These are phyloP conservation scores for Barnettozyma siamensis DNA, from an alignment of 805 yeast species.

Conservation along the genomic window DNA sequence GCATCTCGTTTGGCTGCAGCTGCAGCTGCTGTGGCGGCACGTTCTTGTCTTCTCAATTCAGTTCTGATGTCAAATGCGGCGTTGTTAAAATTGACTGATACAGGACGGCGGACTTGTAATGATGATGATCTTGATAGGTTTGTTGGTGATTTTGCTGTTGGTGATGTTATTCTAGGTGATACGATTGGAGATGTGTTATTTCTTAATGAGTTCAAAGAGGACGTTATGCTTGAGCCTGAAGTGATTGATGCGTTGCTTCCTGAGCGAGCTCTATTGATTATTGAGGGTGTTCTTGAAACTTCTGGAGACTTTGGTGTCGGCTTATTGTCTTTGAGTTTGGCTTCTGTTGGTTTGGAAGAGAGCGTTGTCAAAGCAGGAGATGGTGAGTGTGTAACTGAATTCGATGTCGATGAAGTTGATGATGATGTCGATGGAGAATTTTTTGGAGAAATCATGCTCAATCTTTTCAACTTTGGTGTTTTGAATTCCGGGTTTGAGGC, in stretches of 20 bases:
- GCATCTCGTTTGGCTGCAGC: no score
- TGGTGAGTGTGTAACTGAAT: neutral
- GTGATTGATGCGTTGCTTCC: constrained; percentile 13
- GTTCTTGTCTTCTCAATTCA: constrained; percentile 22
- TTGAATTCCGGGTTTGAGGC: neutral
- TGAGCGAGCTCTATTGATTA: constrained; percentile 12
- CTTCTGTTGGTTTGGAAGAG: constrained; percentile 1
- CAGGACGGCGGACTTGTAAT: constrained; percentile 6
- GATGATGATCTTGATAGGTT: constrained; percentile 3
- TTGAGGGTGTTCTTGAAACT: constrained; percentile 13
- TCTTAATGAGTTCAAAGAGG: constrained; percentile 3
- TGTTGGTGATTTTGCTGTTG: constrained; percentile 12
- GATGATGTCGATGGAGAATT: neutral
- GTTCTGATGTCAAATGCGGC: constrained; percentile 26
- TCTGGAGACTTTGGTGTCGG: neutral
- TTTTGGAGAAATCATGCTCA: constrained; percentile 3
- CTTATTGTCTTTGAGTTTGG: constrained; percentile 3
- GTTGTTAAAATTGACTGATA: constrained; percentile 9
- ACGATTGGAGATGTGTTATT: constrained; percentile 8
- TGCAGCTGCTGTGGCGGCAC: constrained; percentile 5
- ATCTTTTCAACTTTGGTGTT: neutral
- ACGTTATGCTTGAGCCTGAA: constrained; percentile 2
- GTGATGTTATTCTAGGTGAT: constrained; percentile 19
- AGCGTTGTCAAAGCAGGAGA: neutral
- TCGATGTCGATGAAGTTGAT: neutral